Base-by-base conservation (phyloP, 73 alveolate genomes). In the Durusdinium trenchii region DNA sequence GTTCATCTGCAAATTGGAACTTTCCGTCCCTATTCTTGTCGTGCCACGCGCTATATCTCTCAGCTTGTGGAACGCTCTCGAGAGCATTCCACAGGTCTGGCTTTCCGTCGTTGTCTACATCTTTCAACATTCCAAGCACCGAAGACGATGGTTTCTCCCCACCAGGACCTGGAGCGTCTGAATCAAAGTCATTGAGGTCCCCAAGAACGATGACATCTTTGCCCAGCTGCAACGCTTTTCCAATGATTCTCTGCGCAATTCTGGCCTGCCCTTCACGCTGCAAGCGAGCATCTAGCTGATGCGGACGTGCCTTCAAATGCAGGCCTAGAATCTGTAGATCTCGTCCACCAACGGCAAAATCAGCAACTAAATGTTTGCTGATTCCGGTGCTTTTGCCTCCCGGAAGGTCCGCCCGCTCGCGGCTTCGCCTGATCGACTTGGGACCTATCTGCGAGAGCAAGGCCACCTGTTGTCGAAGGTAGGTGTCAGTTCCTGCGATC, bases 81-180 rank as follows among this genome's bases (percentile, higher is more conserved):
- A 83, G 51, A 48, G 51, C 76, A 83, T 83, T 83, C 94, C 94
- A 83, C 48, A 83, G 71, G 32, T 83, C 94, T n/a, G 94, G 71
- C 18, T 23, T 48, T 35, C 94, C 94, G 51, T 83, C 94, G 38
- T 51, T 50, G 76, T 83, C 94, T 1, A 51, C 76, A 51, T 83
- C 94, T n/a, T 83, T 83, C 76, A 83, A 32, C 94, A 84, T n/a
- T 20, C 43, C 36, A 35, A 84, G 94, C 36, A 84, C 94, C 32
- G 73, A 9, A 50, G 94, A 84, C 10, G 54, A 50, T 30, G 94
- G 94, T 45, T 30, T 40, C 52, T 84, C 94, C n/a, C 94, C 94
- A 47, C 54, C 51, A 26, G 94, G 94, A 51, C 75, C 94, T n/a
- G 52, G 76, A 40, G 51, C 94, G 48, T 84, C 94, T 18, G 94